Base-by-base conservation (phyloP, 2,329 filamentous ascomycete genomes). In the Penicillium sp. region DNA sequence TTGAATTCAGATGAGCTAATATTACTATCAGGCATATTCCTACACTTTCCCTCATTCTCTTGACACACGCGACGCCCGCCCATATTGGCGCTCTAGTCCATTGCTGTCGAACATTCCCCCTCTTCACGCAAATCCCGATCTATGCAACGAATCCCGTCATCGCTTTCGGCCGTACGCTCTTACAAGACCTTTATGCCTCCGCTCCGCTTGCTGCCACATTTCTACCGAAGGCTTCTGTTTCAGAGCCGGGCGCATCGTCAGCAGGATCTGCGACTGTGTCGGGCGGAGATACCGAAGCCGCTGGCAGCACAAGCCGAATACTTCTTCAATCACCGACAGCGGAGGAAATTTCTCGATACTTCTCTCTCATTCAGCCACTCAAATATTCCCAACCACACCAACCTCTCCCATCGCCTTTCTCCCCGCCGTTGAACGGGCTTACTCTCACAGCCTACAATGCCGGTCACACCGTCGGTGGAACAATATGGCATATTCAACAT, bases 401-500 rank as follows among this genome's bases (percentile, higher is more conserved):
- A 68, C 93, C 94, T 1, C 81, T 92, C 1, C 86, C 90, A 0
- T 94, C 92, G 5, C 88, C 92, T 0, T 95, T 92, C 70, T 95
- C 92, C 2, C 91, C 92, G 4, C 89, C 93, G 1, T 81, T 97
- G 16, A 92, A 94, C 65, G 92, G 92, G 5, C 84, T 99, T 19
- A 96, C 91, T 2, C 90, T 99, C 63, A 99, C 94, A 0, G 94
- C 94, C 0, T 97, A 97, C 78, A 96, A 95, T 75, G 92, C 94
- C 8, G 94, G 94, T 62, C 93, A 97, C 72, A 97, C 93, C 0
- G 84, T 97, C 0, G 94, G 94, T 73, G 94, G 94, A 55, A 97
- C 94, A 25, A 96, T 99, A 79, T 99, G 94, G 94, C 93, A 97
- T 69, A 92, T 99, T 63, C 93, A 97, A 69, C 92, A 97, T 78